phyloP scores from a whole-genome alignment of 202 grass and related monocot species.

The Zoysia matrella region DNA sequence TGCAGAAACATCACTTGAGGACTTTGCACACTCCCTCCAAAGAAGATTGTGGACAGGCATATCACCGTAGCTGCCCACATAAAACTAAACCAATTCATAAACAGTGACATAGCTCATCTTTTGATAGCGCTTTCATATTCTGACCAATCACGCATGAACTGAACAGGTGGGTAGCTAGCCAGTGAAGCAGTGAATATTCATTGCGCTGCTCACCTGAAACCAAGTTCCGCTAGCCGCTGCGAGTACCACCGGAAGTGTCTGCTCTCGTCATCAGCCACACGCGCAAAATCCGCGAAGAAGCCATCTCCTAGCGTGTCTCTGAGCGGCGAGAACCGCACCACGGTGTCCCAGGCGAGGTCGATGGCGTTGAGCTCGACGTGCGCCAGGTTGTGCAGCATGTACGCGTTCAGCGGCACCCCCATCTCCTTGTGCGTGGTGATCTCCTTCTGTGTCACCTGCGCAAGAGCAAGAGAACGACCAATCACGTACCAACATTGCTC shows the following conservation, averaged over 20 bases:
- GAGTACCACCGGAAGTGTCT: conserved; percentile 92
- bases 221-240: conserved; percentile 82
- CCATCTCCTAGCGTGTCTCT: conserved; percentile 65
- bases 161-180: conserved; percentile 1
- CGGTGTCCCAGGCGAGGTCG: conserved; percentile 93
- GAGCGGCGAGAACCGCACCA: conserved; percentile 81
- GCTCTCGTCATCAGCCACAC: conserved; percentile 90
- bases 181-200: background rate
- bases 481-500: conserved; percentile 9
- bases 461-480: background rate
- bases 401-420: conserved; percentile 81
- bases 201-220: conserved; percentile 62
- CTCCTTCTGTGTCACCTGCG: conserved; percentile 79
- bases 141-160: background rate
- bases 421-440: conserved; percentile 78
- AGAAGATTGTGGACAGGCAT: conserved; percentile 97
- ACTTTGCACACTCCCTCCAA: conserved; percentile 88
- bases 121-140: conserved; percentile 2
- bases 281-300: conserved; percentile 86
- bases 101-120: background rate
- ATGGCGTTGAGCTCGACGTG: conserved; percentile 97
- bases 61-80: conserved; percentile 72
- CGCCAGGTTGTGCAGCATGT: conserved; percentile 93
- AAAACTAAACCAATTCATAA: background rate
- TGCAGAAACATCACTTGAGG: conserved; percentile 78